Conservation (phyloP, 1,139 yeast species). For the Hanseniaspora uvarum region DNA sequence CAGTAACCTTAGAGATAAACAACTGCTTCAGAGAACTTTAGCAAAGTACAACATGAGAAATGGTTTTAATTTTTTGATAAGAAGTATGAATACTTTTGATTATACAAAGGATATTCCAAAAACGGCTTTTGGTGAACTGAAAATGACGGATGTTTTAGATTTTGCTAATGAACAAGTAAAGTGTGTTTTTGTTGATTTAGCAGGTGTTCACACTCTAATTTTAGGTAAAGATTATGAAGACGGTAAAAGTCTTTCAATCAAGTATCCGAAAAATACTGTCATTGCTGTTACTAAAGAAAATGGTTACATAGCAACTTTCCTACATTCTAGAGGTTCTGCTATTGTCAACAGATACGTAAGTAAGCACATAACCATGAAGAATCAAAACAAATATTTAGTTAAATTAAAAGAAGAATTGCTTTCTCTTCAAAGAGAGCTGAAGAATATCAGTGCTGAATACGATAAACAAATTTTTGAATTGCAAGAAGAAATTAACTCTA, state of each 20-base stretch:
- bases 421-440: slow-evolving; percentile 23
- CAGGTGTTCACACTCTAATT: slow-evolving; percentile 49
- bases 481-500: slow-evolving; percentile 23
- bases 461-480: slow-evolving; percentile 22
- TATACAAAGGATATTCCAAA: slow-evolving; percentile 36
- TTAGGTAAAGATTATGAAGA: slow-evolving; percentile 42
- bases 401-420: slow-evolving; percentile 23
- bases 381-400: slow-evolving; percentile 23
- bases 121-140: slow-evolving; percentile 36
- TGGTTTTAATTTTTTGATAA: slow-evolving; percentile 20
- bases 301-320: slow-evolving; percentile 39
- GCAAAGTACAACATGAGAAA: slow-evolving; percentile 30
- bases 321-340: slow-evolving; percentile 36
- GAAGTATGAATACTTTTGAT: slow-evolving; percentile 49
- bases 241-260: slow-evolving; percentile 41
- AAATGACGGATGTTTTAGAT: slow-evolving; percentile 44
- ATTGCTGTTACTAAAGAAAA: slow-evolving; percentile 37
- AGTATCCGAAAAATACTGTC: slow-evolving; percentile 41
- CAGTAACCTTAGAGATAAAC: slow-evolving; percentile 50
- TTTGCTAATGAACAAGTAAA: slow-evolving; percentile 46
- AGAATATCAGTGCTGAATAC: slow-evolving; percentile 21
- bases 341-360: slow-evolving; percentile 40
- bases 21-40: slow-evolving; percentile 39
- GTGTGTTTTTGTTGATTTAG: slow-evolving; percentile 56
- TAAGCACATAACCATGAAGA: slow-evolving; percentile 35